Percentiles rank a stretch among this genome's conserved stretches.
phyloP scores from a whole-genome alignment of 2,329 filamentous ascomycete species.

The Aspergillus candidus region DNA sequence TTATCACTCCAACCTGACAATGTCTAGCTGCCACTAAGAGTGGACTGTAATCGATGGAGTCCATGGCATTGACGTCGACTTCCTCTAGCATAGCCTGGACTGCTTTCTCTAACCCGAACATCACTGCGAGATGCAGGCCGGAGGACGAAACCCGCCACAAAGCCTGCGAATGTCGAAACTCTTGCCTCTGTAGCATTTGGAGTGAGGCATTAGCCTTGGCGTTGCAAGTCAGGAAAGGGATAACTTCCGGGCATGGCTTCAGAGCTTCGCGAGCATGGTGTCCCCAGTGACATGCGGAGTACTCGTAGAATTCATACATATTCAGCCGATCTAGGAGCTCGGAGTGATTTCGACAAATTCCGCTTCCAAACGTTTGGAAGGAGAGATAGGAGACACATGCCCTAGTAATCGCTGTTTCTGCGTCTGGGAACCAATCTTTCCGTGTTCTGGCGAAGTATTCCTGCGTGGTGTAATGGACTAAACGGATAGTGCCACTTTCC shows the following conservation, averaged over 20 bases:
- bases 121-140: too few species aligned
- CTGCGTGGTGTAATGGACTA: conserved; percentile 45
- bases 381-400: conserved; percentile 36
- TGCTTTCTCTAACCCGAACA: too few species aligned
- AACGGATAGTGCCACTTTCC: conserved; percentile 33
- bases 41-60: background rate
- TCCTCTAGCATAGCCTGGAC: too few species aligned
- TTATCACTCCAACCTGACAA: background rate
- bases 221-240: too few species aligned
- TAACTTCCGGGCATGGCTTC: too few species aligned
- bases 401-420: conserved; percentile 21
- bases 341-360: conserved; percentile 5
- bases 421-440: conserved; percentile 26
- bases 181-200: too few species aligned
- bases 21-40: background rate
- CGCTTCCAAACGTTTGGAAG: conserved; percentile 22
- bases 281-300: conserved; percentile 20
- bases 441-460: conserved; percentile 37
- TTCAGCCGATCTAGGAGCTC: conserved; percentile 9
- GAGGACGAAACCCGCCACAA: too few species aligned
- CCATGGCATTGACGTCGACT: too few species aligned
- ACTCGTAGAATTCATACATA: conserved; percentile 16
- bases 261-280: conserved; percentile 10
- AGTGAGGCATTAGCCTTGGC: too few species aligned
- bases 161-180: too few species aligned